A percentile compares a stretch with the other conserved stretches of the same genome.
These are phyloP conservation scores for Cordyceps fumosorosea DNA, from an alignment of 2,329 filamentous ascomycete species.

Conservation along the genomic window DNA sequence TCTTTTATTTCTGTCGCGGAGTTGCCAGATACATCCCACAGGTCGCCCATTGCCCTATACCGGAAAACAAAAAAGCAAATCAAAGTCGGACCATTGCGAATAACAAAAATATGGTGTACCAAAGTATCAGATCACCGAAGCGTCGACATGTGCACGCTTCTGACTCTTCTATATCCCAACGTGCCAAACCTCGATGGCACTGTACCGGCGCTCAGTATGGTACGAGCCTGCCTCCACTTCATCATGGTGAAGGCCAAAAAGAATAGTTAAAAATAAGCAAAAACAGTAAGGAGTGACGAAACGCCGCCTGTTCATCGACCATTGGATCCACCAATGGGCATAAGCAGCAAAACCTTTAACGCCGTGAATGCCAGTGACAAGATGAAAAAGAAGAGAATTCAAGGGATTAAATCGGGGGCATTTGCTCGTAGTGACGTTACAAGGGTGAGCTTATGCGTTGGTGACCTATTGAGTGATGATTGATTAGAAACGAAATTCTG, in stretches of 20 bases:
- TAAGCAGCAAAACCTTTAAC: slow-evolving; percentile 34
- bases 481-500: slow-evolving; percentile 14
- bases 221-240: slow-evolving; percentile 31
- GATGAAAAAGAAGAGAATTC: slow-evolving; percentile 11
- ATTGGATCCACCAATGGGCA: slow-evolving; percentile 29
- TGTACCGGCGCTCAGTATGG: slow-evolving; percentile 13
- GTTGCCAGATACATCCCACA: slow-evolving; percentile 12
- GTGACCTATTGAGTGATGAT: slow-evolving; percentile 38
- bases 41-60: not conserved
- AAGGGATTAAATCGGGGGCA: slow-evolving; percentile 15
- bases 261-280: slow-evolving; percentile 21
- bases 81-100: not conserved
- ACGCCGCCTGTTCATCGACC: slow-evolving; percentile 31
- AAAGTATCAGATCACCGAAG: not conserved
- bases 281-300: slow-evolving; percentile 18
- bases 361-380: slow-evolving; percentile 34
- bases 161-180: slow-evolving; percentile 11
- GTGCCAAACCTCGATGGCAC: not conserved
- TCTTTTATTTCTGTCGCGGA: slow-evolving; percentile 12
- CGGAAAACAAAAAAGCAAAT: not conserved
- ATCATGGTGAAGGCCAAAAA: slow-evolving; percentile 9
- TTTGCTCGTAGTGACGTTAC: slow-evolving; percentile 18
- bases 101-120: not conserved
- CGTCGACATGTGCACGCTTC: not conserved
- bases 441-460: slow-evolving; percentile 43